These are phyloP conservation scores for Chalara sp. DNA, from an alignment of 2,329 filamentous ascomycete species.

Conservation along the genomic window DNA sequence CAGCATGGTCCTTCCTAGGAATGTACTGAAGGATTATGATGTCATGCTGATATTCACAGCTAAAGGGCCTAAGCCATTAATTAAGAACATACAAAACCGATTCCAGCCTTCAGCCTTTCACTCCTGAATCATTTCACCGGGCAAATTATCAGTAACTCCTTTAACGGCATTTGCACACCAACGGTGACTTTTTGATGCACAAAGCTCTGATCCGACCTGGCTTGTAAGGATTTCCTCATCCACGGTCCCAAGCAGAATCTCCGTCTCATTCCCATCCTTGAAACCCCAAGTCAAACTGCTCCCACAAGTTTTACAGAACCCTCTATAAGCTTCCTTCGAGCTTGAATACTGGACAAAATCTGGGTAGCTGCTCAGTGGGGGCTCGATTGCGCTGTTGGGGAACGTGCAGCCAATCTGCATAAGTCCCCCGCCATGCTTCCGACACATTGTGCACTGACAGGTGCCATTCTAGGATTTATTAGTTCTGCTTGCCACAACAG, in stretches of 20 bases:
- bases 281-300: not conserved
- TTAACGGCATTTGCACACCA: not conserved
- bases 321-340: not conserved
- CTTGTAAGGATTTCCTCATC: not conserved
- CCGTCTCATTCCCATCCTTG: not conserved
- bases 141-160: not conserved
- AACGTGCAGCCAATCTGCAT: not conserved
- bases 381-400: too few species aligned
- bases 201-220: not conserved
- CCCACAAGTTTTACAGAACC: not conserved
- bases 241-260: not conserved
- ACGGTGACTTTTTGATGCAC: not conserved
- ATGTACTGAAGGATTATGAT: too few species aligned
- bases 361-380: not conserved
- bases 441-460: not conserved
- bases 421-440: not conserved
- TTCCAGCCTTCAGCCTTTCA: too few species aligned
- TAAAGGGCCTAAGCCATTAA: too few species aligned
- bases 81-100: too few species aligned
- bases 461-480: not conserved
- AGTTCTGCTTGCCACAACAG: not conserved
- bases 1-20: too few species aligned
- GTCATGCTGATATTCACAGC: too few species aligned
- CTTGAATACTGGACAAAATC: not conserved
- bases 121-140: not conserved